These are phyloP conservation scores for Cocos nucifera DNA, from an alignment of 176 grass and related monocot genomes.

Conservation along the genomic window DNA sequence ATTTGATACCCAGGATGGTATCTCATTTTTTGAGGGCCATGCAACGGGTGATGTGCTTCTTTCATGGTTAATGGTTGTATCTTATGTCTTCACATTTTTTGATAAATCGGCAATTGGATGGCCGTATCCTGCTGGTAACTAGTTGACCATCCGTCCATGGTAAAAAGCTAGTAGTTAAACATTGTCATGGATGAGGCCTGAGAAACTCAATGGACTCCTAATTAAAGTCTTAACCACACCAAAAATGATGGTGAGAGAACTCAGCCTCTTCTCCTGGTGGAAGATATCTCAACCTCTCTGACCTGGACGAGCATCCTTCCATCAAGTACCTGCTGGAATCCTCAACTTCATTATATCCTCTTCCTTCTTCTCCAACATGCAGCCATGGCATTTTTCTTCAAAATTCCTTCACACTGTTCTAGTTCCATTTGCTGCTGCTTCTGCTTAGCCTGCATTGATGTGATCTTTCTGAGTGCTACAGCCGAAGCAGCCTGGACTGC, in stretches of 20 bases:
- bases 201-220: neutral
- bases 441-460: neutral
- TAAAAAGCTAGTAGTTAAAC: neutral
- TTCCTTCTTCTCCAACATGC: conserved; percentile 13
- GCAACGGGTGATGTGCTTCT: no score
- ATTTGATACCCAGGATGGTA: neutral
- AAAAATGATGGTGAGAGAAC: conserved; percentile 16
- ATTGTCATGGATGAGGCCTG: neutral
- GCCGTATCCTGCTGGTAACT: no score
- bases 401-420: neutral
- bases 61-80: no score
- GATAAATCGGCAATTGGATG: no score
- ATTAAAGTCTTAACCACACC: neutral
- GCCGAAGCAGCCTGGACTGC: neutral
- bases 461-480: neutral
- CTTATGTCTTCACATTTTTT: no score
- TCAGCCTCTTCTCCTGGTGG: conserved; percentile 20
- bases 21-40: neutral
- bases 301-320: conserved; percentile 3
- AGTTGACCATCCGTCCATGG: no score
- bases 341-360: neutral
- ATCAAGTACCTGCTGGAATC: neutral
- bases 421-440: neutral
- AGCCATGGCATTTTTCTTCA: neutral
- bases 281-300: conserved; percentile 6